Conservation (phyloP, 2,329 filamentous ascomycete species). For the Aspergillus vadensis region DNA sequence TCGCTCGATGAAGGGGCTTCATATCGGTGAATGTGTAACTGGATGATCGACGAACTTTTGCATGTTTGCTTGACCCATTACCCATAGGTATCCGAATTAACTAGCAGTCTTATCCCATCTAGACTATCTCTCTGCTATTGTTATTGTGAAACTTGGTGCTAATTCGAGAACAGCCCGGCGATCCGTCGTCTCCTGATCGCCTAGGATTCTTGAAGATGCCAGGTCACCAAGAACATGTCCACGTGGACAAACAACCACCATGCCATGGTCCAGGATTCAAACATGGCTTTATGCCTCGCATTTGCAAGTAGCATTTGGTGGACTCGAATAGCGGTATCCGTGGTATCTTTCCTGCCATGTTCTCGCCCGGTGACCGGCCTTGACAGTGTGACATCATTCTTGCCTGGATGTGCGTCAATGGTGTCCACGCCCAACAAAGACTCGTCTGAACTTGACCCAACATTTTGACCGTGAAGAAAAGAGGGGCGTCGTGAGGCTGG, state of each 20-base stretch:
- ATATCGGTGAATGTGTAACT: not conserved
- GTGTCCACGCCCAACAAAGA: not conserved
- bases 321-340: not conserved
- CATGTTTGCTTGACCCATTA: not conserved
- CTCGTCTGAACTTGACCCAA: not conserved
- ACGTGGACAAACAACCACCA: slow-evolving; percentile 2
- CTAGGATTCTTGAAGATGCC: not conserved
- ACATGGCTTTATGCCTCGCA: not conserved
- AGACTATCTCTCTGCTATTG: not conserved
- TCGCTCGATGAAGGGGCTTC: not conserved
- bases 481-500: not conserved
- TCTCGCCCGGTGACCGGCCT: not conserved
- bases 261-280: not conserved
- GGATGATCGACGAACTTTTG: not conserved
- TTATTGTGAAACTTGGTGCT: not conserved
- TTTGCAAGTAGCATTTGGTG: not conserved
- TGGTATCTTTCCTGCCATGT: not conserved
- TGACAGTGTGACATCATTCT: slow-evolving; percentile 6
- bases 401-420: slow-evolving; percentile 1
- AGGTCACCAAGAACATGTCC: not conserved
- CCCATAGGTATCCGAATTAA: no score
- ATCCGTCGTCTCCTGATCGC: not conserved
- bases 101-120: no score
- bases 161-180: not conserved
- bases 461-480: not conserved